Conservation (phyloP, 1,284 basidiomycete species). For the Pisolithus thermaeus region DNA sequence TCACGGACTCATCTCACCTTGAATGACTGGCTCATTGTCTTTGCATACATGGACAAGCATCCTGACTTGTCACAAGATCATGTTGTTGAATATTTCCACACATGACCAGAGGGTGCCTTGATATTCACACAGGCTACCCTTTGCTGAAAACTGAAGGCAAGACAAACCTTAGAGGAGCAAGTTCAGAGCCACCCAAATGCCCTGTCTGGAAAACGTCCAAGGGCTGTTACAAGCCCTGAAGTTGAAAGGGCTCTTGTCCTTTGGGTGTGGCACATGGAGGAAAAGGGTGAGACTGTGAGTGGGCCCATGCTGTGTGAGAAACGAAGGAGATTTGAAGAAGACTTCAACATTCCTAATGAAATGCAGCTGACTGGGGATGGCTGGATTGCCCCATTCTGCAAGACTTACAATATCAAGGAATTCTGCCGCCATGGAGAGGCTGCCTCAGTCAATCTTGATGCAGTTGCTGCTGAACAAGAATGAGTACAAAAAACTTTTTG, state of each 20-base stretch:
- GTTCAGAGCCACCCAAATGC: not conserved
- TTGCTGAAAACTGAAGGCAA: not conserved
- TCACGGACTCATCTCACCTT: slow-evolving; percentile 14
- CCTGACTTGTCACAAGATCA: slow-evolving; percentile 14
- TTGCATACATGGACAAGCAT: slow-evolving; percentile 18
- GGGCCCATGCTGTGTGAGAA: slow-evolving; percentile 25
- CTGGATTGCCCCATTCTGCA: slow-evolving; percentile 26
- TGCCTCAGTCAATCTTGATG: slow-evolving; percentile 25
- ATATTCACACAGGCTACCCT: slow-evolving; percentile 9
- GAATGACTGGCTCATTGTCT: slow-evolving; percentile 18
- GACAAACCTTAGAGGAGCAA: not conserved
- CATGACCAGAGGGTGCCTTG: slow-evolving; percentile 8
- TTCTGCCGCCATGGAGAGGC: slow-evolving; percentile 33
- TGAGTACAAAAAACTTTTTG: slow-evolving; percentile 13
- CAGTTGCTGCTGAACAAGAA: not conserved
- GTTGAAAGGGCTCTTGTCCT: slow-evolving; percentile 16
- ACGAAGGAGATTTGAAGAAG: not conserved
- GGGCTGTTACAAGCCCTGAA: not conserved
- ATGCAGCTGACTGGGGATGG: slow-evolving; percentile 21
- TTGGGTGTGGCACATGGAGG: slow-evolving; percentile 28
- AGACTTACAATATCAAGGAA: slow-evolving; percentile 27
- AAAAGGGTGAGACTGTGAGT: slow-evolving; percentile 18
- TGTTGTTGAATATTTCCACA: slow-evolving; percentile 22
- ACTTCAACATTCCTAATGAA: slow-evolving; percentile 3
- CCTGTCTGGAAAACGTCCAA: not conserved